Evolutionary conservation across 805 yeast species (phyloP), one percentile per base, ranked within the genome.

Genomic region (Jamesozyma gamospora): DNA sequence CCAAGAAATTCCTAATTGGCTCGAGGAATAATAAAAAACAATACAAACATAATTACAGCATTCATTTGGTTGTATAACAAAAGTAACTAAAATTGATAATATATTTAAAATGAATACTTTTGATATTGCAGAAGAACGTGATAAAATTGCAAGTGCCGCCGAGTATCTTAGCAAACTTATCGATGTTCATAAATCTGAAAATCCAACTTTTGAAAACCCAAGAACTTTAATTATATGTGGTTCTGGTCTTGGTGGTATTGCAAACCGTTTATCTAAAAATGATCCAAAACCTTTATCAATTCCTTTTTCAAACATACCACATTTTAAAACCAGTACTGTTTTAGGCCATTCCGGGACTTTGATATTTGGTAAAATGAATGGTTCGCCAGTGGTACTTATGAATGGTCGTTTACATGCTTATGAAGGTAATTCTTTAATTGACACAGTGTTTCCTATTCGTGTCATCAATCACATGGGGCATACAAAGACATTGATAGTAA

Each of bases 331-430:
- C 1, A 81, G 95, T 1, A 88, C 96, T 0, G 96, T 90, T 1
- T 76, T 78, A 10, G 98, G 98, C 0, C 98, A 90, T 56, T 78
- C 75, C 7, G 97, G 97, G 0, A 72, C 77, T 48, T 68, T 90
- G 15, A 66, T 87, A 4, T 80, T 86, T 60, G 97, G 97, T 1
- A 60, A 60, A 13, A 77, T 90, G 41, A 76, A 77, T 32, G 68
- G 68, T 29, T 82, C 81, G 1, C 90, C 94, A 0, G 94, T 88
- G 0, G 75, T 88, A 56, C 78, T 95, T 50, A 87, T 90, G 95
- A 87, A 84, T 45, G 98, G 98, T 5, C 70, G 98, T 48, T 66
- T 90, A 41, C 97, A 88, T 53, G 81, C 79, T 48, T 90, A 90
- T 56, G 98, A 90, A 61, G 98, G 98, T 1, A 81, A 86, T 61